Evolutionary conservation across 768 basidiomycete species (phyloP).

Genomic region (Leucocoprinus sp.): DNA sequence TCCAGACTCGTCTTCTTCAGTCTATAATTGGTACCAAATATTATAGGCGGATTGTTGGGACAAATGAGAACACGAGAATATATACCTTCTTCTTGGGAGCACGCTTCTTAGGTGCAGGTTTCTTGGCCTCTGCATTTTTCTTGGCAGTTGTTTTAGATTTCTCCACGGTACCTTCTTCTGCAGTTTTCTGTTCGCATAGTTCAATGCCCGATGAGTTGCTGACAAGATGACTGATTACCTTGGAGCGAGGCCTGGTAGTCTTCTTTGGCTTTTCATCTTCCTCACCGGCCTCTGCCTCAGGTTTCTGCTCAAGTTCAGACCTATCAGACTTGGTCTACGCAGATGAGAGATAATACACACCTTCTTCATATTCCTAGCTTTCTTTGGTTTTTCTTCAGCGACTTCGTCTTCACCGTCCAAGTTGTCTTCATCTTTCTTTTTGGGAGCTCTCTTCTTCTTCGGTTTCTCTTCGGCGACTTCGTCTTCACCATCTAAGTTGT

Average conservation of each 20-base stretch:
- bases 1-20: slow-evolving; percentile 27
- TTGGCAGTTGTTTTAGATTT: slow-evolving; percentile 33
- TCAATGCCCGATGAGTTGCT: not conserved
- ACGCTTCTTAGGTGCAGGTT: slow-evolving; percentile 37
- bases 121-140: slow-evolving; percentile 30
- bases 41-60: not conserved
- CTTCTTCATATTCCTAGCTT: slow-evolving; percentile 28
- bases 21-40: slow-evolving; percentile 14
- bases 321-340: not conserved
- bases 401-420: slow-evolving; percentile 22
- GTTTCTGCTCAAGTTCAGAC: slow-evolving; percentile 12
- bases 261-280: slow-evolving; percentile 26
- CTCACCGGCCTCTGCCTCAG: slow-evolving; percentile 11
- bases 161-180: slow-evolving; percentile 18
- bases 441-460: slow-evolving; percentile 32
- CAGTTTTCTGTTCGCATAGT: slow-evolving; percentile 14
- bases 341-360: slow-evolving; percentile 15
- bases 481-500: slow-evolving; percentile 19
- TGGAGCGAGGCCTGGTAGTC: slow-evolving; percentile 19
- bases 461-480: slow-evolving; percentile 37
- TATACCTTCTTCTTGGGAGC: slow-evolving; percentile 34
- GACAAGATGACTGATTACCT: slow-evolving; percentile 11
- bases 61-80: slow-evolving; percentile 2
- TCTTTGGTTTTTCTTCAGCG: slow-evolving; percentile 44
- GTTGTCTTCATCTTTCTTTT: slow-evolving; percentile 20